Evolutionary conservation across 2,329 filamentous ascomycete genomes (phyloP), one percentile per base, ranked within the genome.

Genomic region (Neophaeococcomyces aloes): DNA sequence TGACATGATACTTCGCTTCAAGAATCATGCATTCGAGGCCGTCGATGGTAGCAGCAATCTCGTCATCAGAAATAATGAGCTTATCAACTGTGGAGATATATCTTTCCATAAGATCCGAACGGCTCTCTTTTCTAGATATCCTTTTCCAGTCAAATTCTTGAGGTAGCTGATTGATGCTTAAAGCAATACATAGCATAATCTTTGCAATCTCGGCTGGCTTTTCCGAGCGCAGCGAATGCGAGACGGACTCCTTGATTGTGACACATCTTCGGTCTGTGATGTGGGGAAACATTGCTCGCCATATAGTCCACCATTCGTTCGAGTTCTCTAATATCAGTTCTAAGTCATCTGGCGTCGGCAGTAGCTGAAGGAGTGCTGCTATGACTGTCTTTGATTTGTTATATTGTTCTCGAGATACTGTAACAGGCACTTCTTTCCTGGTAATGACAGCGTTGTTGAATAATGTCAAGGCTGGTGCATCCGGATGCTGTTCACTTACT

Each of bases 21-120:
- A 78, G 55, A 38, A 70, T 59, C 32, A 72, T 62, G 38, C 68
- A 71, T 53, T 78, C 72, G 44, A 78, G 63, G 2, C 69, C 70
- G 38, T 75, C 68, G 0, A 76, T 51, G 1, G 66, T 73, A 7
- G 67, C 66, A 11, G 66, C 65, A 44, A 68, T 67, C 37, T 72
- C 67, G 42, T 74, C 70, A 42, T 73, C 67, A 10, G 63, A 61
- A 10, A 70, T 56, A 13, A 77, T 65, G 49, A 71, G 62, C 13
- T 59, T 62, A 38, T 72, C 65, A 13, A 73, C 67, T 14, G 63
- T 59, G 18, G 64, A 61, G 31, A 72, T 59, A 49, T 69, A 73
- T 3, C 59, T 57, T 31, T 71, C 65, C 15, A 71, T 59, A 34
- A 70, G 61, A 19, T 66, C 60, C 13, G 65, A 61, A 18, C 64